A percentile compares a stretch with the other conserved stretches of the same genome.
phyloP scores from a whole-genome alignment of 305 asterid species.

The Plantago rigida region DNA sequence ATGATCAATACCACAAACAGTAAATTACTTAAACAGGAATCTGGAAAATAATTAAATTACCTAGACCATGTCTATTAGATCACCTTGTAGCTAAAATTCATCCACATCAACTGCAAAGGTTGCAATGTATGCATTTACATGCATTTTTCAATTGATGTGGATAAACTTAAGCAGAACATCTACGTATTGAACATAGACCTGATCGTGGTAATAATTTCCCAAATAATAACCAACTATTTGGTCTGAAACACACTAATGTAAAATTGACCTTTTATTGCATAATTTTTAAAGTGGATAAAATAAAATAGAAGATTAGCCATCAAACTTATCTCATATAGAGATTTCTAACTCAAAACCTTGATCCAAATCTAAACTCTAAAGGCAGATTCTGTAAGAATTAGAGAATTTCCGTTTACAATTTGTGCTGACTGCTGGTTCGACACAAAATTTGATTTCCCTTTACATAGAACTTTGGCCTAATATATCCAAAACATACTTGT shows the following conservation, averaged over 20 bases:
- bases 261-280: background rate
- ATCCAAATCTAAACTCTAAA: background rate
- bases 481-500: background rate
- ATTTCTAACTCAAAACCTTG: background rate
- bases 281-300: background rate
- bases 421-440: background rate
- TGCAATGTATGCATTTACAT: background rate
- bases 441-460: background rate
- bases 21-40: constrained; percentile 12
- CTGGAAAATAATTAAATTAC: constrained; percentile 17
- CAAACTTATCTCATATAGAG: background rate
- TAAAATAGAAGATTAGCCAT: background rate
- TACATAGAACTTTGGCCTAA: background rate
- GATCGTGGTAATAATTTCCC: background rate
- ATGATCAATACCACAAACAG: constrained; percentile 16
- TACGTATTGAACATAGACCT: background rate
- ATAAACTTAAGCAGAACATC: background rate
- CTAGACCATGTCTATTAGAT: background rate
- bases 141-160: background rate
- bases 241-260: background rate
- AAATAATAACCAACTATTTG: background rate
- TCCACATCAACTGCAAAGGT: background rate
- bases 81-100: background rate
- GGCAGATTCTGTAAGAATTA: background rate
- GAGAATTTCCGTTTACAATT: background rate